phyloP scores from a whole-genome alignment of 2,329 filamentous ascomycete genomes.

The Penicillium decumbens region DNA sequence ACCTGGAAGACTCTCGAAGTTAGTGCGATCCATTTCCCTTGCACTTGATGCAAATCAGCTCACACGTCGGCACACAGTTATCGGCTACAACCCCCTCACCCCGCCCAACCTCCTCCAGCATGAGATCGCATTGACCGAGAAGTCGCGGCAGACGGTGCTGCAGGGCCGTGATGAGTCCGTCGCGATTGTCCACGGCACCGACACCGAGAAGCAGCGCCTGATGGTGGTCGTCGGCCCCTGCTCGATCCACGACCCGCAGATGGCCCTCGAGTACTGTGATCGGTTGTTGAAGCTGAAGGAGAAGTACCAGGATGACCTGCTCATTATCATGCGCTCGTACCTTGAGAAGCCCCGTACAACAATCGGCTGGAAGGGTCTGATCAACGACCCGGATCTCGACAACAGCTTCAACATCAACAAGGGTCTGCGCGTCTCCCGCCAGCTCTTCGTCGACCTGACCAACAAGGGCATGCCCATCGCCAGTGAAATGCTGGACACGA shows the following conservation, averaged over 20 bases:
- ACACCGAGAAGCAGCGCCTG: slow-evolving; percentile 53
- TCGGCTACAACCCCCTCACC: slow-evolving; percentile 88
- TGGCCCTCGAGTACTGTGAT: slow-evolving; percentile 89
- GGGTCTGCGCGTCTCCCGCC: slow-evolving; percentile 76
- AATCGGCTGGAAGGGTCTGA: slow-evolving; percentile 96
- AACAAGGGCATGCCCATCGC: slow-evolving; percentile 91
- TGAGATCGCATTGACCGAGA: slow-evolving; percentile 62
- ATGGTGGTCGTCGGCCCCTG: slow-evolving; percentile 89
- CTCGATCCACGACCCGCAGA: slow-evolving; percentile 90
- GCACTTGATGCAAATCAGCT: slow-evolving; percentile 3
- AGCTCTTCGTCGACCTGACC: slow-evolving; percentile 91
- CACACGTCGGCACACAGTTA: slow-evolving; percentile 49
- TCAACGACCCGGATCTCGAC: slow-evolving; percentile 98
- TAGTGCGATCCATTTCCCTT: slow-evolving; percentile 32
- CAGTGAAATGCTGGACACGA: slow-evolving; percentile 96
- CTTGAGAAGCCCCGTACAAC: slow-evolving; percentile 98
- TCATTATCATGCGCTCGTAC: slow-evolving; percentile 97
- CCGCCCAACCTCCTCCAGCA: slow-evolving; percentile 91
- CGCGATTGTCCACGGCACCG: slow-evolving; percentile 57
- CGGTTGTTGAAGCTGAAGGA: slow-evolving; percentile 73
- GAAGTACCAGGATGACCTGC: slow-evolving; percentile 81
- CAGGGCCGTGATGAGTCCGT: slow-evolving; percentile 57
- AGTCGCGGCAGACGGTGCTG: slow-evolving; percentile 52
- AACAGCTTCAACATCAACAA: slow-evolving; percentile 99
- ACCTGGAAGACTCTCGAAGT: slow-evolving; percentile 81